Evolutionary conservation across 495 filamentous ascomycete genomes (phyloP).

Genomic region (Penicillium paradoxum): DNA sequence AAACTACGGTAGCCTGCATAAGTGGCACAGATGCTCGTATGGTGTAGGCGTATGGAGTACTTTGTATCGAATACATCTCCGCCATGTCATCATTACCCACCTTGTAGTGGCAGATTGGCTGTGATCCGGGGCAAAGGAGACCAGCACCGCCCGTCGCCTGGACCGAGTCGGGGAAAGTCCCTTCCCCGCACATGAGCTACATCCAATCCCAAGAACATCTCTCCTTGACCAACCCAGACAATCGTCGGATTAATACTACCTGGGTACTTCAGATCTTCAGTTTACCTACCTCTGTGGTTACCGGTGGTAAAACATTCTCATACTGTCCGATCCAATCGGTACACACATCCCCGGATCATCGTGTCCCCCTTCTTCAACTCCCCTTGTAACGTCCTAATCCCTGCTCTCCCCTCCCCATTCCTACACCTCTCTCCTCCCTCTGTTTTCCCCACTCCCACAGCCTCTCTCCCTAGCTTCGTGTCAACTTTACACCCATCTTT

Average conservation of each 20-base stretch:
- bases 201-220: background rate
- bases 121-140: background rate
- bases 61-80: background rate
- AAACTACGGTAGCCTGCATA: background rate
- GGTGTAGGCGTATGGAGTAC: too few species aligned
- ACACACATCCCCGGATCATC: constrained; percentile 6
- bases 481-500: constrained; percentile 18
- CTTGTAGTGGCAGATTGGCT: background rate
- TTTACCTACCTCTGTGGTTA: background rate
- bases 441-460: constrained; percentile 7
- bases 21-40: background rate
- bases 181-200: constrained; percentile 7
- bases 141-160: background rate
- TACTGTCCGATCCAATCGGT: constrained; percentile 4
- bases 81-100: constrained; percentile 19
- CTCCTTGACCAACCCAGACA: background rate
- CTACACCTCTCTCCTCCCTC: constrained; percentile 9
- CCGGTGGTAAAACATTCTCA: background rate
- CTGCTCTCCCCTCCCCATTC: constrained; percentile 8
- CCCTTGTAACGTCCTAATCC: constrained; percentile 1
- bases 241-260: background rate
- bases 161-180: constrained; percentile 4
- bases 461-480: constrained; percentile 11
- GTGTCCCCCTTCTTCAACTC: constrained; percentile 19
- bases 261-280: background rate